These are phyloP conservation scores for Rubia tinctorum DNA, from an alignment of 305 asterid species.

Conservation along the genomic window DNA sequence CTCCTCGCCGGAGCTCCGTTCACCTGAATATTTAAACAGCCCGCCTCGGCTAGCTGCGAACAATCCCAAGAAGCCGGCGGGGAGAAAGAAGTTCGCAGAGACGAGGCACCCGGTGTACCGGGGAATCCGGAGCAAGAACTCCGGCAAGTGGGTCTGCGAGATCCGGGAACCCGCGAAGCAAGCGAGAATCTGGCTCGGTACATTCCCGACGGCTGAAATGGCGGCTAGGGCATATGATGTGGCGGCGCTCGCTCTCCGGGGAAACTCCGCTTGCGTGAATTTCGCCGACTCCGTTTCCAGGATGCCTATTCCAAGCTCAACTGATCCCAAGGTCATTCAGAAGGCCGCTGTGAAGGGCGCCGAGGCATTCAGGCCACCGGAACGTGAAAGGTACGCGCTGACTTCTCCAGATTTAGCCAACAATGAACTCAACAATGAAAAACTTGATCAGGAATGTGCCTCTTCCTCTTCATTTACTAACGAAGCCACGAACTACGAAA, in stretches of 20 bases:
- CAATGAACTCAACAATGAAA: background rate
- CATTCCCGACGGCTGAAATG: conserved; percentile 55
- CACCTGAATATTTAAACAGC: no score
- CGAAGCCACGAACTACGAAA: background rate
- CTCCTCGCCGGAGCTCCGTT: background rate
- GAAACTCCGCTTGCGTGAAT: conserved; percentile 62
- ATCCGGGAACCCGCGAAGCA: conserved; percentile 61
- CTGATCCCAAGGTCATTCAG: conserved; percentile 42
- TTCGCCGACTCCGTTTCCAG: conserved; percentile 67
- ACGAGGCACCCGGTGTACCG: conserved; percentile 69
- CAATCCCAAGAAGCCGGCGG: conserved; percentile 57
- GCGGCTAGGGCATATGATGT: conserved; percentile 81
- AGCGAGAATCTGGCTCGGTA: conserved; percentile 63
- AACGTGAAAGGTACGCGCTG: background rate
- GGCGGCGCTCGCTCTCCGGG: conserved; percentile 67
- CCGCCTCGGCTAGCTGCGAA: conserved; percentile 49
- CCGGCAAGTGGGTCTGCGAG: conserved; percentile 74
- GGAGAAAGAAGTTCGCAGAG: no score
- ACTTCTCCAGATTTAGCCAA: no score
- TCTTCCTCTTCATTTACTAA: background rate
- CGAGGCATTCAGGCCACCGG: conserved; percentile 26
- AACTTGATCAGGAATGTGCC: conserved; percentile 9
- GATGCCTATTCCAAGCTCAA: conserved; percentile 46
- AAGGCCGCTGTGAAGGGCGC: conserved; percentile 41
- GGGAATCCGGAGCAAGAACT: conserved; percentile 52